Evolutionary conservation across 176 grass and related monocot genomes (phyloP), one percentile per base, ranked within the genome.

Genomic region (Rhynchospora pubera): DNA sequence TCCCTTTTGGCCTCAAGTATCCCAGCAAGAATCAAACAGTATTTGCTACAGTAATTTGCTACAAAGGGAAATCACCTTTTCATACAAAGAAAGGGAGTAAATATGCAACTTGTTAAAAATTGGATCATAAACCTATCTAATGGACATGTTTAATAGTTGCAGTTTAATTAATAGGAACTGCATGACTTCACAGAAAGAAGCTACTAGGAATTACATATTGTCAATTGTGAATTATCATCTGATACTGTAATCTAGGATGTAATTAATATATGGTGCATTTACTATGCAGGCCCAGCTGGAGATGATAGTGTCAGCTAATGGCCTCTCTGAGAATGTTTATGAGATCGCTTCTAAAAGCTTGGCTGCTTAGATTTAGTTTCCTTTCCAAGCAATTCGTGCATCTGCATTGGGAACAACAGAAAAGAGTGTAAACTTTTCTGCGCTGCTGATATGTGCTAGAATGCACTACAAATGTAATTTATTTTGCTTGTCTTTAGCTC

Each of bases 261-360:
- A 0, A 64, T 52, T 62, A 66, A 39, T 4, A 47, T 16, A 28
- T 6, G 12, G 8, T 63, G 26, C 9, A 13, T 68, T 85, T 72
- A 1, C 78, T 81, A 7, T 82, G 72, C 92, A 95, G 96, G 87
- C 92, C 43, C 96, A 99, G 82, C 64, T 99, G 82, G 92, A 95
- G 82, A 91, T 87, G 96, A 91, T 95, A 24, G 78, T 99, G 50
- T 95, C 92, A n/a, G 90, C 87, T 50, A 95, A 93, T 82, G 95
- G 95, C n/a, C 85, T 98, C 5, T 98, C 95, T 3, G 95, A 98
- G 16, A 98, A 98, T 43, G 95, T 98, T 22, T 94, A 90, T 58
- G 95, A 98, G 89, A 94, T 98, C 57, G 90, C 92, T 80, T 93
- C 90, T 0, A 94, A 98, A 53, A 98, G 96, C 57, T 85, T 98